A percentile compares a stretch with the other conserved stretches of the same genome.
Conservation (phyloP, 2,329 filamentous ascomycete species). For the Apiospora kogelbergensis region DNA sequence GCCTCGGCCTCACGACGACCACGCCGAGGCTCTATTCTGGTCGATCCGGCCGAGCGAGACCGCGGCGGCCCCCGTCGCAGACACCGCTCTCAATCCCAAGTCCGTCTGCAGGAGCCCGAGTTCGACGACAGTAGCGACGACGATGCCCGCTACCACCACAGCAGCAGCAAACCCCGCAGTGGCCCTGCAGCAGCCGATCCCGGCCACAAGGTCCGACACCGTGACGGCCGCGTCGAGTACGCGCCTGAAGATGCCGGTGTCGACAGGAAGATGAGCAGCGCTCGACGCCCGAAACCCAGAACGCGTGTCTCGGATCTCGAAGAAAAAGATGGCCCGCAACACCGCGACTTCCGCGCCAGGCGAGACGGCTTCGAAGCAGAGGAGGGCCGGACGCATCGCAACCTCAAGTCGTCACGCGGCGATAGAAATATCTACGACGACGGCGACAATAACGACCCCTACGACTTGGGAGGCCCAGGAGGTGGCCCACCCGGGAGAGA, state of each 20-base stretch:
- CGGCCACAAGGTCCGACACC: neutral
- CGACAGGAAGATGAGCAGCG: neutral
- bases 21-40: slow-evolving; percentile 3
- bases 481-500: neutral
- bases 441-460: neutral
- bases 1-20: neutral
- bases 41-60: neutral
- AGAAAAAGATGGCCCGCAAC: neutral
- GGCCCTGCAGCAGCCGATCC: neutral
- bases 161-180: neutral
- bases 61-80: neutral
- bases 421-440: neutral
- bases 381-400: slow-evolving; percentile 3
- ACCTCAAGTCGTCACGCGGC: neutral
- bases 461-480: neutral
- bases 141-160: neutral
- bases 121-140: slow-evolving; percentile 3
- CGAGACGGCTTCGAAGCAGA: neutral
- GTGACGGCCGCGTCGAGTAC: neutral
- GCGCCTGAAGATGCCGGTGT: neutral
- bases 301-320: neutral
- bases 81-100: neutral
- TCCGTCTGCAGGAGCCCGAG: slow-evolving; percentile 3
- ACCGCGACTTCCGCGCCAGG: neutral
- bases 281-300: neutral